Evolutionary conservation across 441 rosid species (phyloP), one percentile per base, ranked within the genome.

Genomic region (Erodium moschatum): DNA sequence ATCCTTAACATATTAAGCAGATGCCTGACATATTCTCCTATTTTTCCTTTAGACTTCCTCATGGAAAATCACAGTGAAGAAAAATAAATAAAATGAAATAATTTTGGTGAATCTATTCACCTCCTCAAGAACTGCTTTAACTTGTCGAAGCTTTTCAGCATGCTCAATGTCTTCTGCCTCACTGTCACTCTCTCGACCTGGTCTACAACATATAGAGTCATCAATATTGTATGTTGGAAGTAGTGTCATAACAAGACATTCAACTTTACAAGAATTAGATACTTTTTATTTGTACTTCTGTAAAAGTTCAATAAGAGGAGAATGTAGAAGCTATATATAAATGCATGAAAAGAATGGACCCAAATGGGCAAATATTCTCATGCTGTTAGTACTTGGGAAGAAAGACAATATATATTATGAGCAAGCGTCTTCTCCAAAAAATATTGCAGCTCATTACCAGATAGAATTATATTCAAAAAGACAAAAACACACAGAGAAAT

Each of bases 101-200:
- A 66, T 16, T 42, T 20, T 6, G 19, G 60, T 48, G 52, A 67
- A 65, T 16, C 56, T 50, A 66, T 67, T 66, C 73, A 92, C 99
- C 99, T 96, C 99, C 85, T 96, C 99, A 70, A 96, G 97, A 62
- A 96, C 99, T 69, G 98, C 98, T 85, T 96, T 96, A 40, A 96
- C 99, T 81, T 92, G 99, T 68, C 98, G 99, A 85, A 96, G 94
- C 85, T 96, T 96, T 81, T 96, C 99, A 76, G 98, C 98, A 83
- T 96, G 99, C 84, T 92, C 98, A 75, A 89, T 69, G 80, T 91
- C 99, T 77, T 96, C 99, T 68, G 99, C 97, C 81, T 96, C 99
- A 72, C 97, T 92, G 72, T 96, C 99, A 87, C 99, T 96, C 83
- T 88, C 98, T 75, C 92, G 96, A 69, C 83, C 89, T 58, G 84